Base-by-base conservation (phyloP, 768 basidiomycete species). In the Lactifluus echinatus region DNA sequence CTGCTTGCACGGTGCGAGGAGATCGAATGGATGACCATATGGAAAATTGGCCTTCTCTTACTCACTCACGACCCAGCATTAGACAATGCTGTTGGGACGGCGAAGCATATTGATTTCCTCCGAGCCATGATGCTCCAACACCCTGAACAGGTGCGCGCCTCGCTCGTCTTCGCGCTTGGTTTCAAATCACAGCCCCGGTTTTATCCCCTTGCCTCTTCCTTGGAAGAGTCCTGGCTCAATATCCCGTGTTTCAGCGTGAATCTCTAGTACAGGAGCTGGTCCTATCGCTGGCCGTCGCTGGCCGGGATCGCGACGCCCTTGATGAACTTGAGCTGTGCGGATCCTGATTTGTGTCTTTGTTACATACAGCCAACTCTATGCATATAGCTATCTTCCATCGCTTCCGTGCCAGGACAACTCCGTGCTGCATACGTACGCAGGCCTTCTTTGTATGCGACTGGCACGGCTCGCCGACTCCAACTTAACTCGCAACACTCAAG, bases 361-460 rank as follows among this genome's bases (percentile, higher is more conserved):
- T 51, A 26, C 43, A n/a, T 39, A 10, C 48, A 29, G 15, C 49
- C 49, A 45, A 45, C 49, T 57, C 53, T 8, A 21, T 34, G 37
- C 26, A 55, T 55, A 42, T 61, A 92, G 92, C 24, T 94, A 89
- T 68, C 77, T 95, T 5, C 89, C 91, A 1, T 87, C 89, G 2
- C 86, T 88, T 67, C 93, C 93, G 2, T 95, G 84, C 72, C 85
- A 84, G 66, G 87, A 91, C 63, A 89, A 90, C 61, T 78, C 86
- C 1, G 72, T 83, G 7, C 74, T 95, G 28, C 89, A 95, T 65
- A 74, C 83, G 15, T 93, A 94, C 60, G 91, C 93, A 2, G 93
- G 89, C 1, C 70, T 94, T 51, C 72, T 89, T 12, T 79, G 77
- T 26, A 72, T 93, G 23, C 81, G 85, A 63, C 70, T 81, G n/a